These are phyloP conservation scores for Globisporangium iwayamae DNA, from an alignment of 352 stramenopile species.

Conservation along the genomic window DNA sequence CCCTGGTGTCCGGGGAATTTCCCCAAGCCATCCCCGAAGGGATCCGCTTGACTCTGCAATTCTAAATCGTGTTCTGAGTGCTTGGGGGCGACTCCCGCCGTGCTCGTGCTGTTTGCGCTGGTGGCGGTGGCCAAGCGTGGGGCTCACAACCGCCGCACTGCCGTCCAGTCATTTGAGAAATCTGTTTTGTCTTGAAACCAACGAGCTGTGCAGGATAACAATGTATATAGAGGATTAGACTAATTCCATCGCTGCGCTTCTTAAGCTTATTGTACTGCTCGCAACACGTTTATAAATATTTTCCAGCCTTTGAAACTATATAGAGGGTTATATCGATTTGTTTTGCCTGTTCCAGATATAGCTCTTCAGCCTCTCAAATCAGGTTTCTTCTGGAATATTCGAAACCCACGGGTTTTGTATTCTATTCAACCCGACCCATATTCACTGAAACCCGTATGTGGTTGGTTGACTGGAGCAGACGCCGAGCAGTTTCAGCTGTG, in stretches of 20 bases:
- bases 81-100: no score
- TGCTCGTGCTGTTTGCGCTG: not conserved
- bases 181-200: not conserved
- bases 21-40: conserved; percentile 62
- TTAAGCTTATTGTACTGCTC: not conserved
- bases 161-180: not conserved
- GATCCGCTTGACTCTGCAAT: conserved; percentile 88
- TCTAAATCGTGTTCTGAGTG: conserved; percentile 89
- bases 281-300: not conserved
- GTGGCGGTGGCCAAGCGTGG: not conserved
- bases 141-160: not conserved
- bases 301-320: not conserved
- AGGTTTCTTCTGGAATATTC: not conserved
- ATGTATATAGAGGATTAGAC: not conserved
- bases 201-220: not conserved
- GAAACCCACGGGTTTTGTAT: not conserved
- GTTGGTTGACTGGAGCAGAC: conserved; percentile 8
- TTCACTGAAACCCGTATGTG: not conserved
- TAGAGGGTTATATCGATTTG: not conserved
- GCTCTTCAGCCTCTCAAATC: not conserved
- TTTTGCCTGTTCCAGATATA: not conserved
- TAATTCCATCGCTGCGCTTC: no score
- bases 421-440: not conserved
- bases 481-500: not conserved
- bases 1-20: conserved; percentile 90